These are phyloP conservation scores for Hericium rajendrae DNA, from an alignment of 768 basidiomycete species.

Conservation along the genomic window DNA sequence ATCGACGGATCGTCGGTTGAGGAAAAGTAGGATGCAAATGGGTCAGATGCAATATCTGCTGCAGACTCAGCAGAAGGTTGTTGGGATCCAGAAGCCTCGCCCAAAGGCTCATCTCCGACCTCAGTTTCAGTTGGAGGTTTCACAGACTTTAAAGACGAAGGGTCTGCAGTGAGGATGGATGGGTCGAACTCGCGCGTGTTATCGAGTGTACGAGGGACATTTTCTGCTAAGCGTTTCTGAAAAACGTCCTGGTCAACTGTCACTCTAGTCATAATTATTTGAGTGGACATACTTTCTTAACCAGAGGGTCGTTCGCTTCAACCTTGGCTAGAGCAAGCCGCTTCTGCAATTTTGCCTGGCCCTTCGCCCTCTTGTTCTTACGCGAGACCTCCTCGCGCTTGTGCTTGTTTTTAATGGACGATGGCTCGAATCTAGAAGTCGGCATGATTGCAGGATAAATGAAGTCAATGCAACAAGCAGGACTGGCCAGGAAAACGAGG, in stretches of 20 bases:
- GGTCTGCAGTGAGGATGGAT: conserved; percentile 49
- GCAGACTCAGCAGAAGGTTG: conserved; percentile 46
- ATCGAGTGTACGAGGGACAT: conserved; percentile 87
- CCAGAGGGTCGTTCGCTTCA: conserved; percentile 65
- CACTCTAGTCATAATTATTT: neutral
- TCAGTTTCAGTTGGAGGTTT: conserved; percentile 6
- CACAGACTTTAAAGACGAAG: conserved; percentile 16
- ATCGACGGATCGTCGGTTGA: conserved; percentile 54
- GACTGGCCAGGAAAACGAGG: neutral
- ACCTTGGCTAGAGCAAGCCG: conserved; percentile 69
- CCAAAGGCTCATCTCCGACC: conserved; percentile 1
- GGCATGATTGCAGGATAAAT: conserved; percentile 32
- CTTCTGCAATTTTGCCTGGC: conserved; percentile 70
- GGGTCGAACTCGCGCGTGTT: conserved; percentile 85
- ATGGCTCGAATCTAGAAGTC: conserved; percentile 48
- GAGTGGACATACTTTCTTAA: conserved; percentile 56
- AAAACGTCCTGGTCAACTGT: neutral
- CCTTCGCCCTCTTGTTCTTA: conserved; percentile 70
- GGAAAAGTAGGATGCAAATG: conserved; percentile 70
- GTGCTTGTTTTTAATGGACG: conserved; percentile 75
- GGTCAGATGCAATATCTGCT: conserved; percentile 62
- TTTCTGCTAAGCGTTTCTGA: conserved; percentile 75
- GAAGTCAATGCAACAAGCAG: neutral
- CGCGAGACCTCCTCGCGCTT: conserved; percentile 73
- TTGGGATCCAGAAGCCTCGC: conserved; percentile 19